Evolutionary conservation across 371 early-diverging fungal genomes (phyloP).

Genomic region (Smittium culicis): DNA sequence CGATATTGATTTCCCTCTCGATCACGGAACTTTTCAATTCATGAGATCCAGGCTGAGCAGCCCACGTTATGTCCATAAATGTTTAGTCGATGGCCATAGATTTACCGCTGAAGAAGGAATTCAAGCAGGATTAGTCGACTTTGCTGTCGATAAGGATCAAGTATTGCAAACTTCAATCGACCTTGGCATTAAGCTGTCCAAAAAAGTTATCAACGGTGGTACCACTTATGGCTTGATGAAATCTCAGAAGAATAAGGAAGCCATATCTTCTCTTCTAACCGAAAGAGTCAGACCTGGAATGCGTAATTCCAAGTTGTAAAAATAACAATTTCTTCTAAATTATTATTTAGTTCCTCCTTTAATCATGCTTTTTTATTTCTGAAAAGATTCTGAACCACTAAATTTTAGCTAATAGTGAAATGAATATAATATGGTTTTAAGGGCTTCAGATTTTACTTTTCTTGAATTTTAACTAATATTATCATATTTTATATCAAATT

Average conservation of each 20-base stretch:
- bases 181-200: slow-evolving; percentile 31
- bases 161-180: slow-evolving; percentile 36
- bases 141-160: slow-evolving; percentile 34
- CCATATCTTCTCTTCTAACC: slow-evolving; percentile 20
- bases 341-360: too few species aligned
- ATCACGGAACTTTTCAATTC: slow-evolving; percentile 59
- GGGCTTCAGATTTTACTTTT: too few species aligned
- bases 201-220: slow-evolving; percentile 20
- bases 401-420: too few species aligned
- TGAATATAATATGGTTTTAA: too few species aligned
- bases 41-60: slow-evolving; percentile 40
- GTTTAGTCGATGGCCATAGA: slow-evolving; percentile 49
- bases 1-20: slow-evolving; percentile 51
- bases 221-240: slow-evolving; percentile 24
- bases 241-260: slow-evolving; percentile 28
- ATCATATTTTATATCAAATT: too few species aligned
- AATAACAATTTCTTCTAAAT: neutral
- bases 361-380: too few species aligned
- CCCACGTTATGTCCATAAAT: slow-evolving; percentile 40
- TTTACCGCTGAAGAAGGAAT: slow-evolving; percentile 49
- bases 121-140: slow-evolving; percentile 45
- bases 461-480: too few species aligned
- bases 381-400: too few species aligned
- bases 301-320: slow-evolving; percentile 30
- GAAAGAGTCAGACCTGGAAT: slow-evolving; percentile 19